Conservation (phyloP, 768 basidiomycete genomes). For the Phylloporus rhodoxanthus region DNA sequence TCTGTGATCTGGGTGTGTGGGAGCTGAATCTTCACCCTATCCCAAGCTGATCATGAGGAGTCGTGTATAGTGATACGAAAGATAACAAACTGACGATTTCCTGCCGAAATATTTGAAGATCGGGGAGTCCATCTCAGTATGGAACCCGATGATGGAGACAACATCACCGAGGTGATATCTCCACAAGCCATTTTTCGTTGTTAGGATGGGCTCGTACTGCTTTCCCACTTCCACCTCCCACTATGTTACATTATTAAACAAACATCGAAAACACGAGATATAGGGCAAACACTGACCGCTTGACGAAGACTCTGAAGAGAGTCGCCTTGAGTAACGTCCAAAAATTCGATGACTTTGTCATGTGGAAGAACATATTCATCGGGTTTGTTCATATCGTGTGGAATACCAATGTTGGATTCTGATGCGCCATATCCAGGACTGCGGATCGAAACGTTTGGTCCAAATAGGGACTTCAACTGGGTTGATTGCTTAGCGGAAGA, state of each 20-base stretch:
- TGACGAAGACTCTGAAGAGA: background rate
- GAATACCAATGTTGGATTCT: constrained; percentile 3
- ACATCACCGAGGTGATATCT: no score
- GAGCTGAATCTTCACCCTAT: no score
- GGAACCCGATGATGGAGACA: no score
- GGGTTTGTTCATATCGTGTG: background rate
- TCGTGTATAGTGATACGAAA: no score
- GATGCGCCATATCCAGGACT: constrained; percentile 9
- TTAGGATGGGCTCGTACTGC: no score
- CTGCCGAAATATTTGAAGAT: no score
- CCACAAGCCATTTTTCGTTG: no score
- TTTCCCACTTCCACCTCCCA: background rate
- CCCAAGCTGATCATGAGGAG: no score
- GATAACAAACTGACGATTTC: no score
- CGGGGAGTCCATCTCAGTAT: no score
- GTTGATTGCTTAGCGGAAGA: background rate
- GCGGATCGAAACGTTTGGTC: constrained; percentile 1
- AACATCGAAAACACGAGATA: background rate
- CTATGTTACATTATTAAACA: background rate
- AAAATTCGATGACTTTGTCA: background rate
- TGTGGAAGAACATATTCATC: constrained; percentile 7
- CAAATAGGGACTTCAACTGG: constrained; percentile 14
- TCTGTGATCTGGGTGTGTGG: background rate
- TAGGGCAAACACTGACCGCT: background rate
- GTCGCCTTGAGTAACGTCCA: no score